Conservation (phyloP, 371 early-diverging fungal species). For the Mortierella sp. region DNA sequence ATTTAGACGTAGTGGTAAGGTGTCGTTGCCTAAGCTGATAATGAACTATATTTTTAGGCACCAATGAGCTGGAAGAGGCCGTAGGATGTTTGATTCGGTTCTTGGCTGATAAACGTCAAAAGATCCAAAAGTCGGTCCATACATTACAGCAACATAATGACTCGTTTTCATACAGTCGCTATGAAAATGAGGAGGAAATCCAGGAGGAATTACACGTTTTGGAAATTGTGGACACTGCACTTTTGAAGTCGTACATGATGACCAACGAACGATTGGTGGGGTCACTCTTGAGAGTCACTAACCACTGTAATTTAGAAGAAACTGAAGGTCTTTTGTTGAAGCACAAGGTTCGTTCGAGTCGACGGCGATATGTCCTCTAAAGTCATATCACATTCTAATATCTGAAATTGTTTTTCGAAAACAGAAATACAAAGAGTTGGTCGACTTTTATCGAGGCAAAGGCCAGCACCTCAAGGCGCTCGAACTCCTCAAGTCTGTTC, state of each 20-base stretch:
- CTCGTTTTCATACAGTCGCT: conserved; percentile 35
- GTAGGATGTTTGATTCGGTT: conserved; percentile 75
- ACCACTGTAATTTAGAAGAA: conserved; percentile 89
- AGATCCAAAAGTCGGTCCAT: conserved; percentile 55
- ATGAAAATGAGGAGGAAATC: conserved; percentile 61
- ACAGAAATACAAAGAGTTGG: conserved; percentile 85
- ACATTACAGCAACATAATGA: conserved; percentile 24
- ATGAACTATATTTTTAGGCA: conserved; percentile 22
- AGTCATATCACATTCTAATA: no score
- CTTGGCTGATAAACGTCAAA: conserved; percentile 78
- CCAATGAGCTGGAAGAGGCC: conserved; percentile 69
- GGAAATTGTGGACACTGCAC: conserved; percentile 89
- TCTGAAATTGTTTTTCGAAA: background rate
- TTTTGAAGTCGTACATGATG: conserved; percentile 87
- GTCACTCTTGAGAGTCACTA: conserved; percentile 86
- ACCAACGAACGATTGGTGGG: conserved; percentile 87
- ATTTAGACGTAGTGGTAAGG: background rate
- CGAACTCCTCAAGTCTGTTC: conserved; percentile 70
- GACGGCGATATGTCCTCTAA: background rate
- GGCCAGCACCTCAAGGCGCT: conserved; percentile 89
- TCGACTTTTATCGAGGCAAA: conserved; percentile 92
- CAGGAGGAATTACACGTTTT: conserved; percentile 62
- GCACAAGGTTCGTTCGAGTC: conserved; percentile 64
- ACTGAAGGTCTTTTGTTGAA: conserved; percentile 82
- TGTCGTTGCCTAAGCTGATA: background rate